Conservation (phyloP, 768 basidiomycete species). For the Phanerochaete sordida region DNA sequence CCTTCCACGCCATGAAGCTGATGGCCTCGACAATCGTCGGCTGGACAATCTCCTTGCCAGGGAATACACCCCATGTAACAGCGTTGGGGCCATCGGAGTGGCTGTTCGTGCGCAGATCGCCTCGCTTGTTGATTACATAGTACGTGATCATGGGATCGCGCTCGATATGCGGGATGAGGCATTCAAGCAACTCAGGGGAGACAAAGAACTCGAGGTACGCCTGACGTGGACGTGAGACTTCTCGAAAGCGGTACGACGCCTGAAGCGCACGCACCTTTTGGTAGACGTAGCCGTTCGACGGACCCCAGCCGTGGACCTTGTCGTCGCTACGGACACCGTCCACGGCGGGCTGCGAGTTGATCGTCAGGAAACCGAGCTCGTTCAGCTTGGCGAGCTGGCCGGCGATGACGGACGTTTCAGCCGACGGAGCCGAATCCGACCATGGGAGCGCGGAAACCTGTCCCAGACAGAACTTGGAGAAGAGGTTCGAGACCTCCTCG, state of each 20-base stretch:
- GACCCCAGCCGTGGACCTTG: conserved; percentile 89
- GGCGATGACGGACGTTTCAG: conserved; percentile 81
- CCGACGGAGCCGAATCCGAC: conserved; percentile 86
- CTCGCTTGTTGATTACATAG: conserved; percentile 95
- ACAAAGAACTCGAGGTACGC: conserved; percentile 98
- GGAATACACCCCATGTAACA: conserved; percentile 99
- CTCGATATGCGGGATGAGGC: conserved; percentile 79
- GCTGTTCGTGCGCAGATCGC: conserved; percentile 92
- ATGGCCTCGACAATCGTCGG: conserved; percentile 97
- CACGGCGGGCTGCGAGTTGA: conserved; percentile 96
- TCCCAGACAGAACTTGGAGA: conserved; percentile 78
- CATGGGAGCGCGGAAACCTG: conserved; percentile 83
- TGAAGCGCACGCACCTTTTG: conserved; percentile 64
- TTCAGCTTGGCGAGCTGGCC: conserved; percentile 82
- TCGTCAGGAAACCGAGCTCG: conserved; percentile 88
- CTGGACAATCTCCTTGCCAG: conserved; percentile 93
- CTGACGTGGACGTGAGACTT: conserved; percentile 34
- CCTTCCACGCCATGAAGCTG: conserved; percentile 99
- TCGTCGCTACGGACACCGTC: conserved; percentile 86
- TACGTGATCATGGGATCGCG: conserved; percentile 88
- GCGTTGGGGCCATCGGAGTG: conserved; percentile 95
- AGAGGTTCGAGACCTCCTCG: conserved; percentile 67
- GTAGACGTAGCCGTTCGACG: conserved; percentile 89
- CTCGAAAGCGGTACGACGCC: neutral
- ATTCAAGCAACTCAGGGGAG: conserved; percentile 62